Conservation (phyloP, 164 flowering plant genomes). For the Liriodendron chinense region DNA sequence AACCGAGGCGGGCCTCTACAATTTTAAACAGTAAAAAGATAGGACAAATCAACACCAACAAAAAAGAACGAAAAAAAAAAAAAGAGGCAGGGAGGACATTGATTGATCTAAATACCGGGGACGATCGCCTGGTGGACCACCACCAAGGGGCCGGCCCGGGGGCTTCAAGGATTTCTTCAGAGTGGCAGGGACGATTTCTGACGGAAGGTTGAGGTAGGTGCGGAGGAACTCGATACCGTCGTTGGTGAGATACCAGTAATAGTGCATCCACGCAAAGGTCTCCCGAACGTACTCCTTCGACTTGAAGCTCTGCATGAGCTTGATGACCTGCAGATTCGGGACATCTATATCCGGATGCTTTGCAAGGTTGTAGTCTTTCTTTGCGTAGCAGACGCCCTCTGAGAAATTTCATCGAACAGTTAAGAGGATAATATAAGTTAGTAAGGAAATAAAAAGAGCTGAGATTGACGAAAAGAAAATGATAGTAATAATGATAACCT, state of each 20-base stretch:
- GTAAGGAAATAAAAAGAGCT: background rate
- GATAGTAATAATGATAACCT: conserved; percentile 23
- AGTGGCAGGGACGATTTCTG: conserved; percentile 56
- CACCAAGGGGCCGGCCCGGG: conserved; percentile 42
- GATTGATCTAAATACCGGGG: conserved; percentile 42
- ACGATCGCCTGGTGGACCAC: conserved; percentile 46
- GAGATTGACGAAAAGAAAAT: background rate
- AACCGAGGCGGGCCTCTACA: conserved; percentile 42
- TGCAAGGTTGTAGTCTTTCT: conserved; percentile 46
- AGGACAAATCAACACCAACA: background rate
- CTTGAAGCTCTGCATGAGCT: conserved; percentile 50
- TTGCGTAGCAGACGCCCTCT: conserved; percentile 48
- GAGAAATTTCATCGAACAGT: conserved; percentile 2
- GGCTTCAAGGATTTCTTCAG: conserved; percentile 54
- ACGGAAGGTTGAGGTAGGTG: conserved; percentile 37
- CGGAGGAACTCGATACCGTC: conserved; percentile 38
- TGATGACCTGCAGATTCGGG: conserved; percentile 49
- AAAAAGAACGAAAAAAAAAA: background rate
- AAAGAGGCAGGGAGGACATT: too few species aligned
- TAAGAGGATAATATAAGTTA: background rate
- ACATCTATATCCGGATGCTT: conserved; percentile 55
- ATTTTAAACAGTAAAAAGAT: background rate
- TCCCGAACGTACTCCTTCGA: conserved; percentile 44
- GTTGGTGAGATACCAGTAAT: conserved; percentile 42
- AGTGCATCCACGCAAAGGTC: conserved; percentile 46